Percentiles rank a stretch among this genome's conserved stretches.
phyloP scores from a whole-genome alignment of 2,329 filamentous ascomycete genomes.

The Immersiporthe knoxdaviesiana region DNA sequence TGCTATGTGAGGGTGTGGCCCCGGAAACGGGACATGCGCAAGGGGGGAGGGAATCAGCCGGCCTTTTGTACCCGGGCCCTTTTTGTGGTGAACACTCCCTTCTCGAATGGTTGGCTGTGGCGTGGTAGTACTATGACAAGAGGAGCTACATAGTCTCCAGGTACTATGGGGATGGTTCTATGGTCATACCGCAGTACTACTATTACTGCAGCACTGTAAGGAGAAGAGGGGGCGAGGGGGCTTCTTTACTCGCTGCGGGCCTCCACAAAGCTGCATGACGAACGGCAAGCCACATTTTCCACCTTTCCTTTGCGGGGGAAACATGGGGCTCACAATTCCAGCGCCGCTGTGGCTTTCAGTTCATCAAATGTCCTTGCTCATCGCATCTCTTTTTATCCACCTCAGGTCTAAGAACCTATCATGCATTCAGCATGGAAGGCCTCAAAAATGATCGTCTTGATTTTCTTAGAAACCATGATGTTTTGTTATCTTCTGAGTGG shows the following conservation, averaged over 20 bases:
- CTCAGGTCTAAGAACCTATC: background rate
- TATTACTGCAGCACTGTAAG: background rate
- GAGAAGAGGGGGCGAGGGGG: too few species aligned
- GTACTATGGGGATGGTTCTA: too few species aligned
- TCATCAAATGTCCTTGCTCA: background rate
- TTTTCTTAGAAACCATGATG: background rate
- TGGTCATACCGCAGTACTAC: too few species aligned
- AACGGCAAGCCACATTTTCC: background rate
- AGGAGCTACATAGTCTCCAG: too few species aligned
- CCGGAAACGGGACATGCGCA: background rate
- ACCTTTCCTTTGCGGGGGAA: conserved; percentile 7
- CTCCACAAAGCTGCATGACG: background rate
- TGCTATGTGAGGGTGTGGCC: conserved; percentile 5
- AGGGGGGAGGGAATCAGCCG: conserved; percentile 8
- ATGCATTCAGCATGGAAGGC: background rate
- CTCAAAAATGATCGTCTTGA: too few species aligned
- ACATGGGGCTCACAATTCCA: conserved; percentile 1
- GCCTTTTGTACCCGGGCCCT: conserved; percentile 13
- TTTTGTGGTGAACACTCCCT: background rate
- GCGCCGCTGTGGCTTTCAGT: background rate
- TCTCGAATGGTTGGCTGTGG: background rate
- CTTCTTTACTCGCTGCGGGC: background rate
- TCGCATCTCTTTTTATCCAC: background rate
- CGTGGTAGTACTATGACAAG: too few species aligned
- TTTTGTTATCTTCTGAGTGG: background rate